phyloP scores from a whole-genome alignment of 2,329 filamentous ascomycete species.

The Penicillium glabrum region DNA sequence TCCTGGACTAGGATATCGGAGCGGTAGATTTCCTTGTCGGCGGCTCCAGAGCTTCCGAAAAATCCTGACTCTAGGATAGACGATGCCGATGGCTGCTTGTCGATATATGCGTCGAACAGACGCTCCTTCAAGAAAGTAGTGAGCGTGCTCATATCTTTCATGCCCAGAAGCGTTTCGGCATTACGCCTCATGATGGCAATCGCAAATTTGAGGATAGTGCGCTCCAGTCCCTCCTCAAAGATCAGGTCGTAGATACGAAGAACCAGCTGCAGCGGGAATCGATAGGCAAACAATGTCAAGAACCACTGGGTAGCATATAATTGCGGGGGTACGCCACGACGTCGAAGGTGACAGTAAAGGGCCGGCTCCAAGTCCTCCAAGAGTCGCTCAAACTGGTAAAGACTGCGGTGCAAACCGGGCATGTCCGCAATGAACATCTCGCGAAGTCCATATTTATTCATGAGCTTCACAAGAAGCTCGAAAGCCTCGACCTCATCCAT shows the following conservation, averaged over 20 bases:
- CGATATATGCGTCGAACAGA: constrained; percentile 95
- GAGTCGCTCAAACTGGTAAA: constrained; percentile 93
- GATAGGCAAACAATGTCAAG: constrained; percentile 95
- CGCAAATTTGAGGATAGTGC: constrained; percentile 88
- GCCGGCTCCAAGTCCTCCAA: constrained; percentile 93
- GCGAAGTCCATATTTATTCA: constrained; percentile 93
- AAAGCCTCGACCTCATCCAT: constrained; percentile 99
- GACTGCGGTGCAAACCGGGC: constrained; percentile 87
- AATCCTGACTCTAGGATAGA: constrained; percentile 95
- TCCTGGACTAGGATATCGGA: constrained; percentile 92
- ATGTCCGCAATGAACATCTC: constrained; percentile 95
- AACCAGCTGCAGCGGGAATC: constrained; percentile 93
- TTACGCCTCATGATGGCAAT: constrained; percentile 98
- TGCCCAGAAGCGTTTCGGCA: constrained; percentile 69
- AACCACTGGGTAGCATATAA: constrained; percentile 99
- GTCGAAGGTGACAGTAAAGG: constrained; percentile 88
- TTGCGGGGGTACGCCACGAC: constrained; percentile 82
- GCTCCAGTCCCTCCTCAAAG: constrained; percentile 83
- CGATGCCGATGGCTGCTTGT: constrained; percentile 85
- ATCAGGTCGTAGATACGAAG: constrained; percentile 96
- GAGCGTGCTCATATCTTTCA: constrained; percentile 88
- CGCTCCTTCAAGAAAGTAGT: constrained; percentile 91
- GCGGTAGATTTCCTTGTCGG: constrained; percentile 93
- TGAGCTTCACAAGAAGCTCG: constrained; percentile 84
- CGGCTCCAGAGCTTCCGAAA: constrained; percentile 84